Base-by-base conservation (phyloP, 176 grass and related monocot genomes). In the Alopecurus myosuroides region DNA sequence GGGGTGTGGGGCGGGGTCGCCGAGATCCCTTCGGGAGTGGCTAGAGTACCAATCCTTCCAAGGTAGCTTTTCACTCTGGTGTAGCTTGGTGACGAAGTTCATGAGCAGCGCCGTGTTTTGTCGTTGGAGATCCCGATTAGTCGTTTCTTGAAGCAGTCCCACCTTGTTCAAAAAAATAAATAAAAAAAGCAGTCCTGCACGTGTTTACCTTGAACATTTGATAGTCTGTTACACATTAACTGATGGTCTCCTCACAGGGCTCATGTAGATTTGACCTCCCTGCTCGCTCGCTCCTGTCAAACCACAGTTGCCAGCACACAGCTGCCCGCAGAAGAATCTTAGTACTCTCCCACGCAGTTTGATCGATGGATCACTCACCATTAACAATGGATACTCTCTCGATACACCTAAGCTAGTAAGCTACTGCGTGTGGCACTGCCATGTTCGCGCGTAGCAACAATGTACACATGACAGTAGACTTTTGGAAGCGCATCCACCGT, bases 231-330 rank as follows among this genome's bases (percentile, higher is more conserved):
- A n/a, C n/a, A n/a, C n/a, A 51, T 55, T 60, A 13, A 49, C 12
- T 69, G 79, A 70, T 46, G 52, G 86, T 82, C 79, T 88, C 73
- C 86, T 77, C 8, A 37, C 31, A 62, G 75, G 53, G 53, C 81
- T 84, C 65, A 73, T 51, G 48, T 58, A 66, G 77, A 85, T 81
- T 60, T 85, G 82, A 89, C 77, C 82, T 81, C 48, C n/a, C 42
- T 81, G 82, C 69, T 69, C 65, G 37, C 42, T 48, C 11, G 25
- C 40, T 58, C 75, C 65, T 74, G 81, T 19, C 58, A 80, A 56
- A 36, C 69, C 58, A 42, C 19, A 19, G 34, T 70, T 70, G 39
- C n/a, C 69, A 71, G 12, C n/a, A 44, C n/a, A 44, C 13, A 18
- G 69, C 25, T 62, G 25, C 58, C 6, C 17, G 41, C 28, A 48